A percentile compares a stretch with the other conserved stretches of the same genome.
phyloP scores from a whole-genome alignment of 2,329 filamentous ascomycete species.

The Didymella glomerata region DNA sequence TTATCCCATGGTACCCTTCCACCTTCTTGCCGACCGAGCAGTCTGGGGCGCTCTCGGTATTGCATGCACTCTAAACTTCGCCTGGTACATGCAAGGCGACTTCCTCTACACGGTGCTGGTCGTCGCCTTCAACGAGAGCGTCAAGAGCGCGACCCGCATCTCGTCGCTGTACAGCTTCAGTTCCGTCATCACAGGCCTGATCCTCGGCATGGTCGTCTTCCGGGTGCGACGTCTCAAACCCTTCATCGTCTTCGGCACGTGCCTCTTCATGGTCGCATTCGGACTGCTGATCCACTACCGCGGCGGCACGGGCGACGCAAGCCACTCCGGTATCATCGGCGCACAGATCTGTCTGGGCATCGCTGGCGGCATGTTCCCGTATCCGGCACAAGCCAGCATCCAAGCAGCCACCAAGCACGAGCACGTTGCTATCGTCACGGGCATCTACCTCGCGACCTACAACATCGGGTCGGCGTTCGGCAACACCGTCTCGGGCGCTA shows the following conservation, averaged over 20 bases:
- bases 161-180: conserved; percentile 66
- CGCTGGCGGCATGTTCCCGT: conserved; percentile 69
- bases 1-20: conserved; percentile 67
- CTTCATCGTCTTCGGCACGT: conserved; percentile 69
- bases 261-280: conserved; percentile 70
- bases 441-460: conserved; percentile 68
- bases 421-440: conserved; percentile 70
- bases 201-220: conserved; percentile 65
- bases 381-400: conserved; percentile 61
- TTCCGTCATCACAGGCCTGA: conserved; percentile 66
- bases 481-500: conserved; percentile 66
- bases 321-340: conserved; percentile 66
- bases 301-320: conserved; percentile 57
- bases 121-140: conserved; percentile 68
- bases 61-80: conserved; percentile 46
- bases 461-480: conserved; percentile 69
- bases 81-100: conserved; percentile 70
- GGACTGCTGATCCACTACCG: conserved; percentile 70
- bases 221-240: conserved; percentile 66
- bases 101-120: conserved; percentile 70
- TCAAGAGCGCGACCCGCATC: conserved; percentile 66
- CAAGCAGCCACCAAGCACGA: conserved; percentile 62
- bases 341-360: conserved; percentile 70
- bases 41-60: conserved; percentile 71
- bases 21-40: conserved; percentile 68